These are phyloP conservation scores for Ustilago cynodontis DNA, from an alignment of 1,284 basidiomycete genomes.

Conservation along the genomic window DNA sequence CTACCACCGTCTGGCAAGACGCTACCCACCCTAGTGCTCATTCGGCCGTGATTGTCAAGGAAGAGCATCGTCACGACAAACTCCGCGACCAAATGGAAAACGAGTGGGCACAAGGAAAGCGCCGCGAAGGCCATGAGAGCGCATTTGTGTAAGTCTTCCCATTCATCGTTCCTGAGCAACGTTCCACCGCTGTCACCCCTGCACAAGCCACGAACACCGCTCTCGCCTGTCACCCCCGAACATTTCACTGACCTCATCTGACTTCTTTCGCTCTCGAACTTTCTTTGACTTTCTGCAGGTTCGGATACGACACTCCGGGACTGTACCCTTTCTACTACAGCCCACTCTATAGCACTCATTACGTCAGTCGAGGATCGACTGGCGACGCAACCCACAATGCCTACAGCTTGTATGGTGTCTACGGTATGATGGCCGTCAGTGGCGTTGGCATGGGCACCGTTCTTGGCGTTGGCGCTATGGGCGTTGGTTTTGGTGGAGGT, in stretches of 20 bases:
- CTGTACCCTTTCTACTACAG: conserved; percentile 47
- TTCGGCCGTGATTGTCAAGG: conserved; percentile 42
- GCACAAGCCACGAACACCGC: not conserved
- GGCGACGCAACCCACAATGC: conserved; percentile 34
- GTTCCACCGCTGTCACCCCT: not conserved
- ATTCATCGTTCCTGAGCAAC: conserved; percentile 1
- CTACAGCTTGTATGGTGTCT: conserved; percentile 34
- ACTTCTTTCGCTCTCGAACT: not conserved
- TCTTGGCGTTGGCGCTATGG: conserved; percentile 9
- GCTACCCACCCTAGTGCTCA: conserved; percentile 54
- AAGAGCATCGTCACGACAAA: conserved; percentile 39
- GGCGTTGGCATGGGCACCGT: conserved; percentile 21
- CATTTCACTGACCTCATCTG: too few relatives aligned
- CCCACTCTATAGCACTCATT: conserved; percentile 28
- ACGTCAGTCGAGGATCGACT: conserved; percentile 28
- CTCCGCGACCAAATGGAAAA: conserved; percentile 32
- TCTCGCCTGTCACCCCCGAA: not conserved
- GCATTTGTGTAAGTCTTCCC: conserved; percentile 45
- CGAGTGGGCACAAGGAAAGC: conserved; percentile 44
- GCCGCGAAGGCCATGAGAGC: conserved; percentile 47
- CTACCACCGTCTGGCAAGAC: conserved; percentile 28
- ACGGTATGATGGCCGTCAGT: conserved; percentile 35
- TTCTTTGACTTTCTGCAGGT: conserved; percentile 9
- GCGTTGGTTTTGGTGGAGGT: conserved; percentile 21
- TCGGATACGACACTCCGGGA: conserved; percentile 47